Evolutionary conservation across 1,139 yeast species (phyloP), one percentile per base, ranked within the genome.

Genomic region (Spathaspora jeffriesii): DNA sequence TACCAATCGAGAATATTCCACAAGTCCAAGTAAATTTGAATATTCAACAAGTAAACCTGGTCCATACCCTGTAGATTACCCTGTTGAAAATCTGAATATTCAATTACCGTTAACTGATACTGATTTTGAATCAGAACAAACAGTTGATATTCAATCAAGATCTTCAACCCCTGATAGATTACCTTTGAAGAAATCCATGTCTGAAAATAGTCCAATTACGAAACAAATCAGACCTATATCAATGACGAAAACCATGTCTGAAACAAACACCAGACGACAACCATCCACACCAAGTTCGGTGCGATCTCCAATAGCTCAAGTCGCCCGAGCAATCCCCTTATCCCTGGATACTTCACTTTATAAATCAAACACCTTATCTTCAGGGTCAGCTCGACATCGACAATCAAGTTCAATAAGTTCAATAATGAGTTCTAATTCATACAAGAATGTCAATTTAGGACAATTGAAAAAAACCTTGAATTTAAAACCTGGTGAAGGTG

Each of bases 401-500:
- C 63, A 63, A 42, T 60, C 69, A 5, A 58, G 68, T 28, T 73
- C 78, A 2, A 59, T 72, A 11, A 66, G 75, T 48, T 73, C 79
- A 1, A 58, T 72, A 13, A 58, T 63, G 54, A 70, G 76, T 41
- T 53, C 71, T 3, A 61, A 56, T 34, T 72, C 78, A 0, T 62
- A 61, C 49, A 58, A 67, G 32, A 71, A 71, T 51, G 71, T 72
- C 40, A 74, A 71, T 52, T 59, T 75, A 42, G 68, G 73, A 2
- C 56, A 73, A 1, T 59, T 75, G 44, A 75, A 73, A 50, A 68
- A 66, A 55, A 63, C 68, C 2, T 52, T 73, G 34, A 61, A 63
- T 42, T 58, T 74, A 34, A 66, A 70, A 43, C 75, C 78, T 0
- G 82, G 83, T 1, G 81, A 78, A 59, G 82, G 80, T 28, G 80